These are phyloP conservation scores for Penicillium nordicum DNA, from an alignment of 2,329 filamentous ascomycete species.

Conservation along the genomic window DNA sequence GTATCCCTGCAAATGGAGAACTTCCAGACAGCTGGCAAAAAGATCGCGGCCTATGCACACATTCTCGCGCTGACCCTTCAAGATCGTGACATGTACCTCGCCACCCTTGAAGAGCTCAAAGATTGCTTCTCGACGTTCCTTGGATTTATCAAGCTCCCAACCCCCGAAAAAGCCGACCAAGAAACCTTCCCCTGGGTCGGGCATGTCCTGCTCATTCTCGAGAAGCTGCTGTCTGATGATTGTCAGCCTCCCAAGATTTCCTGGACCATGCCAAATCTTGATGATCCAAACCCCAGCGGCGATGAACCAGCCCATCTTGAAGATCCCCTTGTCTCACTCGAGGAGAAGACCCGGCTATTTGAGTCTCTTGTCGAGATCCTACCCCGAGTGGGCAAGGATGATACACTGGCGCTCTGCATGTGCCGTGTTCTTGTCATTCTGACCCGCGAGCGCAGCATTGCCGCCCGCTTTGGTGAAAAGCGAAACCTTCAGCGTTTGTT, in stretches of 20 bases:
- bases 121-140: slow-evolving; percentile 74
- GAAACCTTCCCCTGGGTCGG: slow-evolving; percentile 90
- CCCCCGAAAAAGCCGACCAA: slow-evolving; percentile 62
- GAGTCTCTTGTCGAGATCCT: slow-evolving; percentile 77
- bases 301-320: slow-evolving; percentile 57
- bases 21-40: slow-evolving; percentile 56
- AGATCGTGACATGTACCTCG: slow-evolving; percentile 74
- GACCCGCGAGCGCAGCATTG: slow-evolving; percentile 73
- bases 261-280: slow-evolving; percentile 60
- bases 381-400: slow-evolving; percentile 82
- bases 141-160: slow-evolving; percentile 67
- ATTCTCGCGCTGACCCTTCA: slow-evolving; percentile 84
- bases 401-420: slow-evolving; percentile 76
- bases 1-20: slow-evolving; percentile 63
- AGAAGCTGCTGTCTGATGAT: slow-evolving; percentile 86
- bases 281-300: slow-evolving; percentile 47
- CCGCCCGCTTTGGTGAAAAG: slow-evolving; percentile 75
- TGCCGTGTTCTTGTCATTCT: slow-evolving; percentile 82
- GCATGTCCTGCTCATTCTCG: slow-evolving; percentile 82
- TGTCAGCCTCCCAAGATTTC: slow-evolving; percentile 71
- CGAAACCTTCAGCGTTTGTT: slow-evolving; percentile 86
- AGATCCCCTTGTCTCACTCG: slow-evolving; percentile 59
- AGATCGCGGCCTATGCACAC: slow-evolving; percentile 88
- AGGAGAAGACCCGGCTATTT: slow-evolving; percentile 69
- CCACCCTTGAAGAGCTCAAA: slow-evolving; percentile 69